Conservation (phyloP, 73 alveolate species). For the Tetrahymena malaccensis region DNA sequence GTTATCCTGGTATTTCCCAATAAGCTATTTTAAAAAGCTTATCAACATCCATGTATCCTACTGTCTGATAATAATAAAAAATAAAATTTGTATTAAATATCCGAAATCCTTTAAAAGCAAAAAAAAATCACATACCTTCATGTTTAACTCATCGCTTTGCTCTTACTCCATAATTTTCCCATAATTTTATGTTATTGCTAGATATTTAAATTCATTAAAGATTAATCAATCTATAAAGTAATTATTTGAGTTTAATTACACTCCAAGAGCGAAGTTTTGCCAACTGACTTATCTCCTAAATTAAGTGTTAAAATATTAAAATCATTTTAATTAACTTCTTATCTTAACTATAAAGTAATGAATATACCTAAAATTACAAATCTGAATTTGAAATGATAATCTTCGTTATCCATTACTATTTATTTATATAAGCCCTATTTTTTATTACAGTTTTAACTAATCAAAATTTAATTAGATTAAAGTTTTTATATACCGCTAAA, state of each 20-base stretch:
- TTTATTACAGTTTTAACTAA: neutral
- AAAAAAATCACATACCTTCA: conserved; percentile 24
- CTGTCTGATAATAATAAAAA: conserved; percentile 3
- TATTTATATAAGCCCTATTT: neutral
- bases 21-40: conserved; percentile 73
- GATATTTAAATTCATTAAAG: neutral
- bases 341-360: neutral
- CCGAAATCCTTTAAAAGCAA: too few species aligned
- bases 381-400: conserved; percentile 73
- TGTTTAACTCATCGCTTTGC: conserved; percentile 83
- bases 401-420: conserved; percentile 54
- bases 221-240: neutral
- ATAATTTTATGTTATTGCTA: conserved; percentile 81
- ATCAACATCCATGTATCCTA: conserved; percentile 70
- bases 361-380: conserved; percentile 51
- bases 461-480: neutral
- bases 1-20: conserved; percentile 98
- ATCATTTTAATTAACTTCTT: neutral
- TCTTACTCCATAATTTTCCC: conserved; percentile 92
- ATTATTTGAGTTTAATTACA: conserved; percentile 36
- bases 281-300: conserved; percentile 90
- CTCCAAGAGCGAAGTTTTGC: conserved; percentile 88
- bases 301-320: neutral
- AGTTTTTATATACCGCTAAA: neutral
- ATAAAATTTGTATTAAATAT: too few species aligned